Evolutionary conservation across 1,139 yeast species (phyloP), one percentile per base, ranked within the genome.

Genomic region (Suhomyces chickasaworum): DNA sequence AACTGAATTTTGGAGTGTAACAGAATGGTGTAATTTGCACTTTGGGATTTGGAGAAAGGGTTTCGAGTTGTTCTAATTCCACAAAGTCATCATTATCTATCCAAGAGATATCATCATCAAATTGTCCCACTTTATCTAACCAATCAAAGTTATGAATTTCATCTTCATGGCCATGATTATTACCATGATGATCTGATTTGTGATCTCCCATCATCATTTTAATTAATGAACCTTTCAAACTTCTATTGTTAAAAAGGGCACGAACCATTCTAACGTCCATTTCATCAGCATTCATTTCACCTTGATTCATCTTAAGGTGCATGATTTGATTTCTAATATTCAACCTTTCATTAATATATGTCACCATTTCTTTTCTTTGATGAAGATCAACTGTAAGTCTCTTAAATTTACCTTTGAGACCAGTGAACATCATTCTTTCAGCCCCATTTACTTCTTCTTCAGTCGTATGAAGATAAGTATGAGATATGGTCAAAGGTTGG

Each of bases 311-410:
- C 56, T 83, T 83, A 72, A 90, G 77, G 45, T 77, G 80, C 60
- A 78, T 71, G 1, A 80, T 63, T 42, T 56, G 55, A 47, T 80
- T 78, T 53, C 83, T 78, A 23, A 83, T 76, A 45, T 83, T 78
- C 42, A 84, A 72, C 27, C 77, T 74, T 42, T 80, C 73, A 52
- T 83, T 84, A 29, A 79, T 75, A 55, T 82, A 81, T 2, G 78
- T 74, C 4, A 80, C 72, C 18, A 84, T 75, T 59, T 89, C 93
- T 54, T 88, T 85, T 40, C 96, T 74, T 86, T 75, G 97, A 60
- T 93, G 98, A 30, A 91, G 64, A 60, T 91, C 98, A 68, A 93
- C 73, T 3, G 77, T 65, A 57, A 91, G 89, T 7, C 73, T 72
- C 3, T 79, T 73, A 22, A 86, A 79, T 53, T 81, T 83, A 2